These are phyloP conservation scores for Talaromyces sp. DNA, from an alignment of 2,329 filamentous ascomycete genomes.

Conservation along the genomic window DNA sequence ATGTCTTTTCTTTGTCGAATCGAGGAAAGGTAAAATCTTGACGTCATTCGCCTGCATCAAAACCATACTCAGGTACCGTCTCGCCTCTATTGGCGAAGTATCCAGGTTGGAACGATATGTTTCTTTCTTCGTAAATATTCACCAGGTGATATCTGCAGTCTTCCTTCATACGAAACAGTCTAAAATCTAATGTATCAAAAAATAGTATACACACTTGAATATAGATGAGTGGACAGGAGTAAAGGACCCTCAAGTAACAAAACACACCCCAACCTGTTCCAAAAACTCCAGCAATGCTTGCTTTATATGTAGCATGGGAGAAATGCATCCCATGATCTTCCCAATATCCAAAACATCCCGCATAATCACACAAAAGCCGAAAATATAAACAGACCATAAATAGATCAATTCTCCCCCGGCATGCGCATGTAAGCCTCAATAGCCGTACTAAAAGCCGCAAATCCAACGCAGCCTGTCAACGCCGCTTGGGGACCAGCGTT, in stretches of 20 bases:
- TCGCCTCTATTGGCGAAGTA: background rate
- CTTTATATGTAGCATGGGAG: slow-evolving; percentile 24
- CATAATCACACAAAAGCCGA: slow-evolving; percentile 6
- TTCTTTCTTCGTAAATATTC: too few relatives aligned
- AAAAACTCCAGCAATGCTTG: slow-evolving; percentile 29
- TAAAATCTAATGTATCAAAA: background rate
- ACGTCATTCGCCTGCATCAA: slow-evolving; percentile 10
- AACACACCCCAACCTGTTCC: slow-evolving; percentile 5
- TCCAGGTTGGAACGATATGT: too few relatives aligned
- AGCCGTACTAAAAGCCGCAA: slow-evolving; percentile 86
- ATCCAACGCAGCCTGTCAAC: slow-evolving; percentile 81
- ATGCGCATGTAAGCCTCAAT: slow-evolving; percentile 90
- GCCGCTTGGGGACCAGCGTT: slow-evolving; percentile 87
- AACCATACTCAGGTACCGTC: background rate
- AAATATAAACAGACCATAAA: background rate
- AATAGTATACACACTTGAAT: slow-evolving; percentile 11
- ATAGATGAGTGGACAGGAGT: slow-evolving; percentile 11
- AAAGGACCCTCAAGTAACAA: background rate
- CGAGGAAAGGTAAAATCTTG: background rate
- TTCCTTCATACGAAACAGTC: background rate
- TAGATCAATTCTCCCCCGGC: slow-evolving; percentile 49
- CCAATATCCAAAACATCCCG: background rate
- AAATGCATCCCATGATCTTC: background rate
- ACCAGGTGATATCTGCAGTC: background rate
- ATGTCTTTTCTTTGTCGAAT: background rate